Conservation (phyloP, 495 filamentous ascomycete species). For the Aspergillus avenaceus region DNA sequence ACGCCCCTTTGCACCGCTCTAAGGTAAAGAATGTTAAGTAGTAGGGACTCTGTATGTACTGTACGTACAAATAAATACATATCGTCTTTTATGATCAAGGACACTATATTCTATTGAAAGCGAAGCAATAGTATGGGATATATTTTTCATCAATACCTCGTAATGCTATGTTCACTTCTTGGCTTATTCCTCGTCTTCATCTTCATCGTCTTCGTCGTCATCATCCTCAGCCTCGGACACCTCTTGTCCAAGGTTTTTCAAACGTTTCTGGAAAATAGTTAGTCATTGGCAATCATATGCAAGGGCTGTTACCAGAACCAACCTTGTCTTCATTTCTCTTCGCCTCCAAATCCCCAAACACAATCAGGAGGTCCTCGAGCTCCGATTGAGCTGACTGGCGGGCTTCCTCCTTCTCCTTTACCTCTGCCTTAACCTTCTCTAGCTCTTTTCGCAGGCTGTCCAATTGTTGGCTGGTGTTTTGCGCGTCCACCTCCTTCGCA, state of each 20-base stretch:
- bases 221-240: slow-evolving; percentile 79
- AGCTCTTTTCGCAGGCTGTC: slow-evolving; percentile 19
- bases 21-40: not conserved
- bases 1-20: not conserved
- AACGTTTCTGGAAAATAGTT: slow-evolving; percentile 53
- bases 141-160: not conserved
- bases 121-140: not conserved
- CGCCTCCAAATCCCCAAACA: slow-evolving; percentile 86
- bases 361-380: slow-evolving; percentile 79
- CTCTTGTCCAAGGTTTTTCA: slow-evolving; percentile 67
- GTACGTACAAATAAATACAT: too few relatives aligned
- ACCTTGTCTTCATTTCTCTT: slow-evolving; percentile 80
- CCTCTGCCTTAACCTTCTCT: slow-evolving; percentile 24
- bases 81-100: too few relatives aligned
- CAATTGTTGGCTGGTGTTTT: slow-evolving; percentile 17
- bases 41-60: too few relatives aligned
- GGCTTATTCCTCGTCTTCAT: slow-evolving; percentile 43
- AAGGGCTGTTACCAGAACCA: slow-evolving; percentile 20
- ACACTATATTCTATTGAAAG: not conserved
- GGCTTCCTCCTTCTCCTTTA: slow-evolving; percentile 58
- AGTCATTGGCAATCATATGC: not conserved
- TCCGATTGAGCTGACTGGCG: slow-evolving; percentile 62
- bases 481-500: slow-evolving; percentile 36
- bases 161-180: not conserved
- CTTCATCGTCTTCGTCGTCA: slow-evolving; percentile 59